Evolutionary conservation across 148 eudicot genomes (phyloP).

Genomic region (Cornus controversa): DNA sequence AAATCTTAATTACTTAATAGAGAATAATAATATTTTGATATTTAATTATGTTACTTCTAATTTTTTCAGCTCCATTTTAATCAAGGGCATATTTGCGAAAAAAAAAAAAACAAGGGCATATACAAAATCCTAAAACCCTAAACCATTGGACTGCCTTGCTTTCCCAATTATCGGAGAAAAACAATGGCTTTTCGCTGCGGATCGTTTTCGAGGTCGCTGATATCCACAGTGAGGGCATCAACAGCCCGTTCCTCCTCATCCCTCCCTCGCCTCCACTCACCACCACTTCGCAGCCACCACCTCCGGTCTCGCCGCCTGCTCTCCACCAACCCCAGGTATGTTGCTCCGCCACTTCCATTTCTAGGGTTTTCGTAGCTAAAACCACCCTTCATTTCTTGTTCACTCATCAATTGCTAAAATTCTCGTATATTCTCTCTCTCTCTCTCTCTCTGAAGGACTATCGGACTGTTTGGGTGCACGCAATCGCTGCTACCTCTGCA

Average conservation of each 20-base stretch:
- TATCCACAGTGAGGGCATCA: background rate
- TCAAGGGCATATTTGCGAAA: too few relatives aligned
- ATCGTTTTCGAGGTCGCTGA: slow-evolving; percentile 33
- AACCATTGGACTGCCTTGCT: background rate
- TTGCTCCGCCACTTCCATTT: slow-evolving; percentile 1
- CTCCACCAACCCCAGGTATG: slow-evolving; percentile 28
- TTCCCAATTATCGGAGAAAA: background rate
- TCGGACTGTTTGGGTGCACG: slow-evolving; percentile 39
- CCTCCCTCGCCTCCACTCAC: background rate
- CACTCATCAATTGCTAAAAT: too few relatives aligned
- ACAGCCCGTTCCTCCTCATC: background rate
- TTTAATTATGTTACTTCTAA: too few relatives aligned
- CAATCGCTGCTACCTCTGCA: slow-evolving; percentile 57
- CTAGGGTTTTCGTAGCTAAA: background rate
- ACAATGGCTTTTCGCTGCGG: slow-evolving; percentile 42
- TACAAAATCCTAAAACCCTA: background rate
- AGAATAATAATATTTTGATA: too few relatives aligned
- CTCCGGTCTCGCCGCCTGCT: slow-evolving; percentile 12
- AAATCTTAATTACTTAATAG: too few relatives aligned
- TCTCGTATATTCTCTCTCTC: background rate
- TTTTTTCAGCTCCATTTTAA: too few relatives aligned
- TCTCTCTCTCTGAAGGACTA: slow-evolving; percentile 22
- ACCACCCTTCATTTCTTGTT: too few relatives aligned
- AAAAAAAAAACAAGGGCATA: too few relatives aligned
- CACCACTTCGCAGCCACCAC: background rate